A percentile compares a stretch with the other conserved stretches of the same genome.
Evolutionary conservation across 495 filamentous ascomycete genomes (phyloP).

Genomic region (Penicillium salamii): DNA sequence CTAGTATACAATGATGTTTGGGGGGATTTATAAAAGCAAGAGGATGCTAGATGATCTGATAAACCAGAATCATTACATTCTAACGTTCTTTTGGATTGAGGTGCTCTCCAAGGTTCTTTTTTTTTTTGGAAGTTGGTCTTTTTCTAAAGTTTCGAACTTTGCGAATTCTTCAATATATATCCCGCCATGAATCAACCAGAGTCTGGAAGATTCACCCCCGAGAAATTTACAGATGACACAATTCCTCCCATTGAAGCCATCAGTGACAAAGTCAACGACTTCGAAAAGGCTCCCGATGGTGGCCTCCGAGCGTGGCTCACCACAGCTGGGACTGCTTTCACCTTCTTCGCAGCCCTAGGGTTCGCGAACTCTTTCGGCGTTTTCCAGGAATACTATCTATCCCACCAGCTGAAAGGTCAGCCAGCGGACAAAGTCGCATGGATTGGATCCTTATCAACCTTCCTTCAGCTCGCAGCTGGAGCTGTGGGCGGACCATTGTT

Average conservation of each 20-base stretch:
- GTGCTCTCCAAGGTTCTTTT: too few species aligned
- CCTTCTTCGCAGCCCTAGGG: conserved; percentile 39
- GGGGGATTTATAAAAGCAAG: background rate
- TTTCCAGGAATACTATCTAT: conserved; percentile 53
- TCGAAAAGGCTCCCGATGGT: conserved; percentile 23
- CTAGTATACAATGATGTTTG: background rate
- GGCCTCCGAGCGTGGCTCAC: conserved; percentile 33
- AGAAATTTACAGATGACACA: background rate
- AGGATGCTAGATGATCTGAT: too few species aligned
- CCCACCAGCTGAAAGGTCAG: conserved; percentile 42
- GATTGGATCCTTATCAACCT: conserved; percentile 53
- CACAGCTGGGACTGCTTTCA: conserved; percentile 22
- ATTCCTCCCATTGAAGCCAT: background rate
- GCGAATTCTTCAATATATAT: too few species aligned
- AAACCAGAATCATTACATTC: too few species aligned
- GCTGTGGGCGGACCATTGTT: conserved; percentile 48
- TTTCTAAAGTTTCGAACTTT: too few species aligned
- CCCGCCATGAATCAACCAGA: too few species aligned
- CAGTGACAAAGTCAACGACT: background rate
- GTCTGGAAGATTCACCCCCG: too few species aligned
- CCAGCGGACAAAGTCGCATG: conserved; percentile 49
- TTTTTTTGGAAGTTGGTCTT: too few species aligned
- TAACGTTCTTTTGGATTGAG: too few species aligned
- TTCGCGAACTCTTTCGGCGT: conserved; percentile 55
- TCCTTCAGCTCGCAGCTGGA: conserved; percentile 47